phyloP scores from a whole-genome alignment of 2,329 filamentous ascomycete species.

The Plectosphaerella plurivora region DNA sequence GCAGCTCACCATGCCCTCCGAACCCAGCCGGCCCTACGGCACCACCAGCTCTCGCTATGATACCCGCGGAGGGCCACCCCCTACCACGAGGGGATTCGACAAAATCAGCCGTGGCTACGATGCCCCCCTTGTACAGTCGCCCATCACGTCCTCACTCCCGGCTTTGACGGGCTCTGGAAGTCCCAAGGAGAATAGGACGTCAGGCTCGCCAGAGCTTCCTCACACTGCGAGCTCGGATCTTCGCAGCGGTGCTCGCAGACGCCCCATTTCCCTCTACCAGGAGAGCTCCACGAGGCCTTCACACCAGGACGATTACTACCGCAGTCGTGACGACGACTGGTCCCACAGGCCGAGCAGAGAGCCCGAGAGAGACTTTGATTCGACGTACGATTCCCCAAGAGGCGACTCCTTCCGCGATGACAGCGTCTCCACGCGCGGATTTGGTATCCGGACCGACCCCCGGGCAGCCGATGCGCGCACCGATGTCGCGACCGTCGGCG shows the following conservation, averaged over 20 bases:
- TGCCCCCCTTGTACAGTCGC: slow-evolving; percentile 33
- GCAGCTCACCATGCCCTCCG: slow-evolving; percentile 34
- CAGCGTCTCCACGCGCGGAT: slow-evolving; percentile 40
- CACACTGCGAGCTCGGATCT: slow-evolving; percentile 3
- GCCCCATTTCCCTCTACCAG: slow-evolving; percentile 50
- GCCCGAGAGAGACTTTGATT: slow-evolving; percentile 28
- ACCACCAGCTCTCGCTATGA: slow-evolving; percentile 31
- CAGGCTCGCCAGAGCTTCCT: slow-evolving; percentile 3
- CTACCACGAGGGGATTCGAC: slow-evolving; percentile 66
- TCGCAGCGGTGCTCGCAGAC: slow-evolving; percentile 23
- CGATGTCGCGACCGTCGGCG: slow-evolving; percentile 24
- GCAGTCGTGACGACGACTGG: slow-evolving; percentile 43
- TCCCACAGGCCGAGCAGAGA: slow-evolving; percentile 36
- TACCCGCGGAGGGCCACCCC: slow-evolving; percentile 52
- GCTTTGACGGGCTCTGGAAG: slow-evolving; percentile 25
- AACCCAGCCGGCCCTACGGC: slow-evolving; percentile 19
- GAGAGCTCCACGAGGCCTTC: slow-evolving; percentile 38
- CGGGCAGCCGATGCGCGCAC: not conserved
- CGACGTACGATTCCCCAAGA: slow-evolving; percentile 20
- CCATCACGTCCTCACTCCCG: slow-evolving; percentile 35
- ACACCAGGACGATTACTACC: slow-evolving; percentile 44
- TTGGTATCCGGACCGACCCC: slow-evolving; percentile 37
- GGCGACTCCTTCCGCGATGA: slow-evolving; percentile 41
- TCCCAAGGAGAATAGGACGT: slow-evolving; percentile 21
- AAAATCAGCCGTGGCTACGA: slow-evolving; percentile 57